A percentile compares a stretch with the other conserved stretches of the same genome.
Conservation (phyloP, 345 rosid genomes). For the Corchorus olitorius region DNA sequence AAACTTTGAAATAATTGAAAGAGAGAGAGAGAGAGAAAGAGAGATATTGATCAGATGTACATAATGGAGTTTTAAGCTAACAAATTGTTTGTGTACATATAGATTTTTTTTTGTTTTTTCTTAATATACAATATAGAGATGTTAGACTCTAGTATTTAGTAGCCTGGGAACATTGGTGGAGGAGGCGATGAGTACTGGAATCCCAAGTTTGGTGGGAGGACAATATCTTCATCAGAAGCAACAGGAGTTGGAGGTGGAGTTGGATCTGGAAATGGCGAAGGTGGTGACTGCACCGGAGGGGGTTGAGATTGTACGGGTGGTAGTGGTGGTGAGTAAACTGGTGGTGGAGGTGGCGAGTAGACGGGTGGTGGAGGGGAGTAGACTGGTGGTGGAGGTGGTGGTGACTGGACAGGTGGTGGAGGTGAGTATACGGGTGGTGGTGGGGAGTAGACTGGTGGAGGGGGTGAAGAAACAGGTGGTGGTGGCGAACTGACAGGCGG, state of each 20-base stretch:
- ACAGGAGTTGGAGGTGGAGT: slow-evolving; percentile 24
- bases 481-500: slow-evolving; percentile 24
- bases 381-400: slow-evolving; percentile 26
- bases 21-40: no score
- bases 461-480: slow-evolving; percentile 9
- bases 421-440: slow-evolving; percentile 20
- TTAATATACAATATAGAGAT: not conserved
- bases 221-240: slow-evolving; percentile 31
- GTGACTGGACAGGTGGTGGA: slow-evolving; percentile 8
- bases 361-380: slow-evolving; percentile 28
- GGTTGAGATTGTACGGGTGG: slow-evolving; percentile 29
- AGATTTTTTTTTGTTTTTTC: not conserved
- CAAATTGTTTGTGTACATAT: not conserved
- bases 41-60: no score
- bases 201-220: slow-evolving; percentile 64
- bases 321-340: slow-evolving; percentile 18
- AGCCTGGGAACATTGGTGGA: slow-evolving; percentile 74
- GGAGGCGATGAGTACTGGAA: slow-evolving; percentile 76
- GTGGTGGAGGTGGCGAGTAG: slow-evolving; percentile 29
- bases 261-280: slow-evolving; percentile 50
- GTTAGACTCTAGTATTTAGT: slow-evolving; percentile 34
- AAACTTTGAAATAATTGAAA: no score
- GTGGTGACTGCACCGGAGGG: slow-evolving; percentile 52
- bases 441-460: slow-evolving; percentile 26
- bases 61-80: not conserved